phyloP scores from a whole-genome alignment of 768 basidiomycete species.

The Termitomyces sp. region DNA sequence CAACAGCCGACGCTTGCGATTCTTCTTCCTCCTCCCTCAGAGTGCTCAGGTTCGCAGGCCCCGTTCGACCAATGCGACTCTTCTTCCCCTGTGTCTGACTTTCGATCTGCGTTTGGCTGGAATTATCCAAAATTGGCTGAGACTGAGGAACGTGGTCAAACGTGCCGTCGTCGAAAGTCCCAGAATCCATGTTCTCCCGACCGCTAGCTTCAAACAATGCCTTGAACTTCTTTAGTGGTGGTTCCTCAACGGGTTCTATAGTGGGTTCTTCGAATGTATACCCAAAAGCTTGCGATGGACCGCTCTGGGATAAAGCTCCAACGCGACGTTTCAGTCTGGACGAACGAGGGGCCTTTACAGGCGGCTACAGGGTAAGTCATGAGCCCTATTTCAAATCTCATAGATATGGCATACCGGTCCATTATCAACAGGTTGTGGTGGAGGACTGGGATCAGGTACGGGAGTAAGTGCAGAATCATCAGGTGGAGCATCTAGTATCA shows the following conservation, averaged over 20 bases:
- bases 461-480: conserved; percentile 17
- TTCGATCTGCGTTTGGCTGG: conserved; percentile 35
- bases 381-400: neutral
- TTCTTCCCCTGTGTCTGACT: conserved; percentile 24
- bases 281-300: conserved; percentile 18
- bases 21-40: conserved; percentile 60
- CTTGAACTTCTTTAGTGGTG: conserved; percentile 67
- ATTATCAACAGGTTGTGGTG: conserved; percentile 19
- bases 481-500: conserved; percentile 30
- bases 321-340: conserved; percentile 54
- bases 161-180: conserved; percentile 16
- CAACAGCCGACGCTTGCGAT: conserved; percentile 22
- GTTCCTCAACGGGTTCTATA: conserved; percentile 32
- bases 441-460: conserved; percentile 12
- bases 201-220: conserved; percentile 66
- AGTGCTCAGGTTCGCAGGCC: conserved; percentile 23
- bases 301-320: conserved; percentile 26
- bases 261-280: conserved; percentile 24
- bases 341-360: conserved; percentile 34
- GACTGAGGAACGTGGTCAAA: conserved; percentile 14
- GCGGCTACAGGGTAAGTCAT: conserved; percentile 27
- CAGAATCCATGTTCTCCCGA: conserved; percentile 32
- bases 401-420: conserved; percentile 17
- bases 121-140: conserved; percentile 3
- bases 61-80: conserved; percentile 14